Evolutionary conservation across 495 filamentous ascomycete genomes (phyloP), one percentile per base, ranked within the genome.

Genomic region (Podospora comata): DNA sequence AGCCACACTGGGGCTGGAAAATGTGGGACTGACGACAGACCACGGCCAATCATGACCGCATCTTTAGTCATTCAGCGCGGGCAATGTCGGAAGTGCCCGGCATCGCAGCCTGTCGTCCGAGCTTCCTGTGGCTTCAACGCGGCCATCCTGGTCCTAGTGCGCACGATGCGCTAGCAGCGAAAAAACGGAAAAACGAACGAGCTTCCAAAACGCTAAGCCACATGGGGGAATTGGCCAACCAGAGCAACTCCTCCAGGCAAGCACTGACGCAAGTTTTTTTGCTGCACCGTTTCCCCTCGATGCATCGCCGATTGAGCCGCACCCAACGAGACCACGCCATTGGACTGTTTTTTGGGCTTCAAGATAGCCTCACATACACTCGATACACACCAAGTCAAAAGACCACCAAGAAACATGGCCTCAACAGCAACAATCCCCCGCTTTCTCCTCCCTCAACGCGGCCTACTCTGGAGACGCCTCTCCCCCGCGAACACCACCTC

Each of bases 401-500:
- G 32, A 69, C 76, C 68, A 65, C 82, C 82, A 77, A 73, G 79
- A 16, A 71, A 75, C 53, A 72, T 79, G 28, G 68, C 79, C 1
- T 74, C 61, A 15, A 39, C 78, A 62, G 85, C 61, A 15, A 19
- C 78, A 62, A 85, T 86, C 65, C 85, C 84, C 23, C 83, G 84
- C 13, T 86, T 85, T 67, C 78, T 86, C 6, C 78, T 87, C n/a
- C 83, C 85, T 2, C 83, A 83, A 68, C 73, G 75, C 64, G 75
- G 82, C 56, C 69, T 75, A 16, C 77, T 85, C 66, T 85, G 85
- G 85, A 80, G 78, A 18, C 72, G 71, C 20, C 26, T 73, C 28
- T 19, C 63, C 23, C 15, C 70, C 19, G 18, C 64, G 2, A 62
- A 60, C 54, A 32, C 70, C 48, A 3, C 28, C 62, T 61, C n/a